phyloP scores from a whole-genome alignment of 257 asterid species.

The Paraleonurus japonicus region DNA sequence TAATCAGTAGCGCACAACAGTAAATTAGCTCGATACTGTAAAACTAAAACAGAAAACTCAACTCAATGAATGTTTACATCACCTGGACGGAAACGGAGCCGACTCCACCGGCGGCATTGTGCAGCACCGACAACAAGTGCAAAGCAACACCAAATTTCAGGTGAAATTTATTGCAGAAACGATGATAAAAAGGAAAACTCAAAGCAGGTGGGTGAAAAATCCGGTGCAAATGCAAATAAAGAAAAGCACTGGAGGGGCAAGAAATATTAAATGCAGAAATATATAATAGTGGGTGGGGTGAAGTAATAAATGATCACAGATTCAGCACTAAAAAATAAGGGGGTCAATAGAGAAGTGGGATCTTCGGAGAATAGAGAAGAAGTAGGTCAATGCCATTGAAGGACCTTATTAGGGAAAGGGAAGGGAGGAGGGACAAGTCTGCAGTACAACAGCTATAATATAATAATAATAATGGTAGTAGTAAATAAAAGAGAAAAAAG shows the following conservation, averaged over 20 bases:
- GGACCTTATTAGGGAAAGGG: too few species aligned
- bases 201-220: slow-evolving; percentile 17
- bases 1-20: background rate
- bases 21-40: background rate
- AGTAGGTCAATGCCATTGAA: slow-evolving; percentile 18
- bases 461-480: too few species aligned
- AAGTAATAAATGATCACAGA: slow-evolving; percentile 33
- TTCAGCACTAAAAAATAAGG: slow-evolving; percentile 6
- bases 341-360: slow-evolving; percentile 18
- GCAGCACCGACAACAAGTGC: slow-evolving; percentile 20
- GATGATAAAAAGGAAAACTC: slow-evolving; percentile 1
- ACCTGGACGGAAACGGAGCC: slow-evolving; percentile 22
- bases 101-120: slow-evolving; percentile 35
- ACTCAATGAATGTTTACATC: background rate
- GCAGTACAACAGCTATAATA: background rate
- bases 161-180: background rate
- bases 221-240: background rate
- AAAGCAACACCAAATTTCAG: background rate
- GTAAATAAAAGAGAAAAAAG: background rate
- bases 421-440: background rate
- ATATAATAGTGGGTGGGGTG: slow-evolving; percentile 26
- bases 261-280: slow-evolving; percentile 28
- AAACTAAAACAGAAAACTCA: background rate
- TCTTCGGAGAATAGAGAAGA: slow-evolving; percentile 1
- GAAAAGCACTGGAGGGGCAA: slow-evolving; percentile 8